Evolutionary conservation across 2,329 filamentous ascomycete species (phyloP).

Genomic region (Colletotrichum plurivorum): DNA sequence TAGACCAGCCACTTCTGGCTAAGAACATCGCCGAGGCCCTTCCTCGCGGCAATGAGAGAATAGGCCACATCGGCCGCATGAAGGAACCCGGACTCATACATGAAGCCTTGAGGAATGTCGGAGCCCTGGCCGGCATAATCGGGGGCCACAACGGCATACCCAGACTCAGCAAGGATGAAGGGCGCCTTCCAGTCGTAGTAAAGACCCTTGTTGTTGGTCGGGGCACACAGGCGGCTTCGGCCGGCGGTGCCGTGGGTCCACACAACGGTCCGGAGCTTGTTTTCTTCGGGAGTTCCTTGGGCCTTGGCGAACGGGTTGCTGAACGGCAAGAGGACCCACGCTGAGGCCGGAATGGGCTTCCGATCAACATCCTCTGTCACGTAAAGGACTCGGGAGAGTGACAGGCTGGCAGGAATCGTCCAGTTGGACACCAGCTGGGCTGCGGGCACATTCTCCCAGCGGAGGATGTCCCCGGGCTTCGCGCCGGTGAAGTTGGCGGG

Average conservation of each 20-base stretch:
- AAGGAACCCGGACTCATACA: slow-evolving; percentile 42
- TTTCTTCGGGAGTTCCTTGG: slow-evolving; percentile 10
- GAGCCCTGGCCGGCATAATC: slow-evolving; percentile 38
- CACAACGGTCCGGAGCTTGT: slow-evolving; percentile 39
- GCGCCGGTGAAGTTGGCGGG: slow-evolving; percentile 18
- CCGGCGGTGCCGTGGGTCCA: slow-evolving; percentile 47
- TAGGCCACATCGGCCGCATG: slow-evolving; percentile 43
- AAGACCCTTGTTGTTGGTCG: slow-evolving; percentile 44
- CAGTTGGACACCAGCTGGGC: slow-evolving; percentile 31
- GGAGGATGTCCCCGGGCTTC: slow-evolving; percentile 21
- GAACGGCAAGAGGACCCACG: slow-evolving; percentile 18
- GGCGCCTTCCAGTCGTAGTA: slow-evolving; percentile 45
- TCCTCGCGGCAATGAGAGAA: slow-evolving; percentile 41
- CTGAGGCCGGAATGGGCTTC: slow-evolving; percentile 28
- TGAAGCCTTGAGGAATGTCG: slow-evolving; percentile 42
- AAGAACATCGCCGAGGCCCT: slow-evolving; percentile 36
- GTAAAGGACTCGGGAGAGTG: slow-evolving; percentile 34
- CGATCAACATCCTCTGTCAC: slow-evolving; percentile 41
- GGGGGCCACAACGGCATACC: slow-evolving; percentile 35
- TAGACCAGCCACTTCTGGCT: slow-evolving; percentile 44
- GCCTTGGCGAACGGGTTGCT: slow-evolving; percentile 10
- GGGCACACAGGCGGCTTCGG: slow-evolving; percentile 42
- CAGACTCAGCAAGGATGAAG: slow-evolving; percentile 39
- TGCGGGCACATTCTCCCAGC: slow-evolving; percentile 38
- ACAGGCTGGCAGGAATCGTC: slow-evolving; percentile 34